Evolutionary conservation across 331 rosid genomes (phyloP), one percentile per base, ranked within the genome.

Genomic region (Erythrophleum ivorense): DNA sequence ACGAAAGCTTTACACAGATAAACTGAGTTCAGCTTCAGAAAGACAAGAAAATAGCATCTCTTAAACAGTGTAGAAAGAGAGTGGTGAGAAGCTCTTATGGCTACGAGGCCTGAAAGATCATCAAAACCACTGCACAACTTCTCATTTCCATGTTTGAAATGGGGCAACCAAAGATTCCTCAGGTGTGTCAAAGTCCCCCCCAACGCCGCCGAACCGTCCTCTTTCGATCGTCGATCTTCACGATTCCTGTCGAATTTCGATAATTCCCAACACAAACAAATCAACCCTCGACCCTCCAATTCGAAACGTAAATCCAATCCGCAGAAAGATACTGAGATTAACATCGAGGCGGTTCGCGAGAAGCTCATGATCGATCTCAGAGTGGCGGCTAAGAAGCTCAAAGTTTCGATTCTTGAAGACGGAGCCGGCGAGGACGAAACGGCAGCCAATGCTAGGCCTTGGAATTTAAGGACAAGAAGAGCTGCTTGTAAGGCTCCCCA

Each of bases 161-260:
- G 91, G 91, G 91, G 87, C 54, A 65, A 65, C 48, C 91, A 83
- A 19, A 70, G 81, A 80, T 78, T 85, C 78, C 89, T 88, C 54
- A 71, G 85, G 58, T 88, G 89, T 60, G 84, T 81, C 84, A 85
- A 85, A 77, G 48, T 82, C 33, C 29, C 85, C 73, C 41, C 78
- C 6, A 21, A 62, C 48, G 9, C 40, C 64, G 15, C 84, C 11
- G 58, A 70, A 38, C 81, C 88, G 1, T 77, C 82, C 49, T 2
- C 76, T 1, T 46, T 79, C 50, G 68, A 75, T 71, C 82, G 49
- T n/a, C 83, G 72, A 57, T 77, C 81, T 31, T 50, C 77, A 36
- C 66, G 53, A 48, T 53, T 49, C 33, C 50, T 68, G 6, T 58
- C 80, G 15, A 65, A 85, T 72, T 43, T 72, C 46, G 38, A 58